A percentile compares a stretch with the other conserved stretches of the same genome.
phyloP scores from a whole-genome alignment of 208 protist species.

The Acanthamoeba culbertsoni region DNA sequence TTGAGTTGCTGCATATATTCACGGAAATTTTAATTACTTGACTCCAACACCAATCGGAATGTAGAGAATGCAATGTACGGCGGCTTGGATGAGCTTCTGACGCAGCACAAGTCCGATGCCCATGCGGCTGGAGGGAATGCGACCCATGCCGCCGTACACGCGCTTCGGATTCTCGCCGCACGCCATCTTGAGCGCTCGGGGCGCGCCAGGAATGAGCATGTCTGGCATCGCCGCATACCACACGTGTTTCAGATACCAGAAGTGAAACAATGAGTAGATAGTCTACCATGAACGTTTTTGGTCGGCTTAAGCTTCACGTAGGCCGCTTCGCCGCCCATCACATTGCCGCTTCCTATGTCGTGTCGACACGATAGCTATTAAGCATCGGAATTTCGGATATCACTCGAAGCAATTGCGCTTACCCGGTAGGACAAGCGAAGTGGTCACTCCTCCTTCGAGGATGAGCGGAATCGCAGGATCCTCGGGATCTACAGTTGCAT shows the following conservation, averaged over 20 bases:
- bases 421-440: constrained; percentile 66
- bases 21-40: too few relatives aligned
- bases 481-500: constrained; percentile 38
- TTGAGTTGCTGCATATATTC: not conserved
- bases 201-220: constrained; percentile 58
- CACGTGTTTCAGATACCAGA: not conserved
- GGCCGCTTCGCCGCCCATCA: constrained; percentile 67
- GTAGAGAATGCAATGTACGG: not conserved
- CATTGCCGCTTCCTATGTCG: constrained; percentile 32
- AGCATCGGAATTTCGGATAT: too few relatives aligned
- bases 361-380: not conserved
- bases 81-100: constrained; percentile 13
- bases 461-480: constrained; percentile 62
- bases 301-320: constrained; percentile 18
- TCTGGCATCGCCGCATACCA: not conserved
- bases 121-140: constrained; percentile 54
- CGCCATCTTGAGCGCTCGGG: constrained; percentile 67
- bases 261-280: not conserved
- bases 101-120: constrained; percentile 32
- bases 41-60: too few relatives aligned
- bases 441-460: constrained; percentile 60
- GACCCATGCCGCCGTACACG: constrained; percentile 49
- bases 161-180: constrained; percentile 75
- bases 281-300: not conserved
- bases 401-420: not conserved